Conservation (phyloP, 805 yeast genomes). For the Ogataea pilisensis region DNA sequence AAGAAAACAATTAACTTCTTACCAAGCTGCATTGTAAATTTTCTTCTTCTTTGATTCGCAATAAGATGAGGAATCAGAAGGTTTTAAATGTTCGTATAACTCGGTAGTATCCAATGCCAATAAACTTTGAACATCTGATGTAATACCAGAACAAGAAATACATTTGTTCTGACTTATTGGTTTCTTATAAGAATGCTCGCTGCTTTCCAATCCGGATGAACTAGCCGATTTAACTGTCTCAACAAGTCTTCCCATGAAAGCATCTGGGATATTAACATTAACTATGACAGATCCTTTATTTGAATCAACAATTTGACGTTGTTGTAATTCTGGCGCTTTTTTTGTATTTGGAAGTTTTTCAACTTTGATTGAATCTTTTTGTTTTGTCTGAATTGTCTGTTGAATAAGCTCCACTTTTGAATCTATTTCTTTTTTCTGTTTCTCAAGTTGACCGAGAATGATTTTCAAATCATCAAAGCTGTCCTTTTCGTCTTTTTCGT, state of each 20-base stretch:
- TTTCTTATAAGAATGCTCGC: neutral
- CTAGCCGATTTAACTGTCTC: neutral
- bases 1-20: no score
- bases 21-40: neutral
- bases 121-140: neutral
- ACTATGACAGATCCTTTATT: neutral
- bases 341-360: neutral
- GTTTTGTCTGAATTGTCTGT: neutral
- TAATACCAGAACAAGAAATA: neutral
- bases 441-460: neutral
- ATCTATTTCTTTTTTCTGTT: neutral
- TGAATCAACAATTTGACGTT: neutral
- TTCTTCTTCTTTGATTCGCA: neutral
- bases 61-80: neutral
- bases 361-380: neutral
- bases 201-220: neutral
- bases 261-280: constrained; percentile 1
- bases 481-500: neutral
- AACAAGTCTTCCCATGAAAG: neutral
- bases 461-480: neutral
- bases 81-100: neutral
- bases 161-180: neutral
- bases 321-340: neutral
- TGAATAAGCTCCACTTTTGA: neutral
- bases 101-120: neutral